These are phyloP conservation scores for Globisporangium lucens DNA, from an alignment of 352 stramenopile species.

Conservation along the genomic window DNA sequence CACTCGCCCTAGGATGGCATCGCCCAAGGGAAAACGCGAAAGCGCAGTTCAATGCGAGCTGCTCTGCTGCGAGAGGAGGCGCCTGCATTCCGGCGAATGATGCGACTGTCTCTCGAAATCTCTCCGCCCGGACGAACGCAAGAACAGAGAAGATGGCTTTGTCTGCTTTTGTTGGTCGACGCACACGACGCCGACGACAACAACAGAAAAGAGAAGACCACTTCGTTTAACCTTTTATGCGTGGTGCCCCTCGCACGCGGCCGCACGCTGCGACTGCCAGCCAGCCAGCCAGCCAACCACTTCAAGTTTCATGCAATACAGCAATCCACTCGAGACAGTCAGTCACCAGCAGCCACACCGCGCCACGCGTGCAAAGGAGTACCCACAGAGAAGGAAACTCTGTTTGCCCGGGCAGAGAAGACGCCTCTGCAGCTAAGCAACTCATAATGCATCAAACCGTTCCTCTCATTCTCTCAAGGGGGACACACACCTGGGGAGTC, in stretches of 20 bases:
- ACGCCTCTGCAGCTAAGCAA: conserved; percentile 85
- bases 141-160: conserved; percentile 43
- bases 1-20: background rate
- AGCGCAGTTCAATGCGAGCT: background rate
- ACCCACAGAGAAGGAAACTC: conserved; percentile 89
- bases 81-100: conserved; percentile 3
- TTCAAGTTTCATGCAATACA: background rate
- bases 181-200: background rate
- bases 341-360: background rate
- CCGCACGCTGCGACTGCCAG: background rate
- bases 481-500: conserved; percentile 11
- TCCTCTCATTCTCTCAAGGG: background rate
- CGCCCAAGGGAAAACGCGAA: background rate
- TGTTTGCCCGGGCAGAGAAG: conserved; percentile 87
- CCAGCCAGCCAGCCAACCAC: background rate
- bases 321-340: background rate
- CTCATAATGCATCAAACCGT: conserved; percentile 33
- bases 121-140: conserved; percentile 21
- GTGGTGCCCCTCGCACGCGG: conserved; percentile 24
- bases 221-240: conserved; percentile 36
- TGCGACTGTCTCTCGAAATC: background rate
- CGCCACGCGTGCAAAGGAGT: conserved; percentile 9
- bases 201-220: conserved; percentile 17
- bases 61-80: conserved; percentile 5
- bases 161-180: conserved; percentile 14